Percentiles rank a stretch among this genome's conserved stretches.
Conservation (phyloP, 2,329 filamentous ascomycete genomes). For the Penicillium sp. region DNA sequence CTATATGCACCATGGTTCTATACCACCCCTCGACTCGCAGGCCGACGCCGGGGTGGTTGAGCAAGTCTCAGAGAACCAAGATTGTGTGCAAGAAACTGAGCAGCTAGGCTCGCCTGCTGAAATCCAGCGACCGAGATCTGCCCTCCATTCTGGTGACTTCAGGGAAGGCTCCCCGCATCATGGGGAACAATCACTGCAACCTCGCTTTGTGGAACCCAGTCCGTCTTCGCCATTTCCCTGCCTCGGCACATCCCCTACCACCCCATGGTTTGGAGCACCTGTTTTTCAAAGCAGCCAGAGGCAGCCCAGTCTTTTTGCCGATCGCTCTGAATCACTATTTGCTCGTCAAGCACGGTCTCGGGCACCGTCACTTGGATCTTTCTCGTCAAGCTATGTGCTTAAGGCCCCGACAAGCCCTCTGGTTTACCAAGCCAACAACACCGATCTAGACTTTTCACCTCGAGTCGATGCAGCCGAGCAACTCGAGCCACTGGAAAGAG, state of each 20-base stretch:
- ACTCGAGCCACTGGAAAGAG: constrained; percentile 48
- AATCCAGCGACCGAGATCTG: constrained; percentile 81
- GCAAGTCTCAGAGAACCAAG: constrained; percentile 17
- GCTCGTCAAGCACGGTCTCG: constrained; percentile 39
- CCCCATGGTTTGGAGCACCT: constrained; percentile 55
- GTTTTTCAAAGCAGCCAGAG: constrained; percentile 25
- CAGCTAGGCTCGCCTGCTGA: constrained; percentile 59
- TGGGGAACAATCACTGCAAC: constrained; percentile 26
- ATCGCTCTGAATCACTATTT: constrained; percentile 17
- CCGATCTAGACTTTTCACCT: constrained; percentile 68
- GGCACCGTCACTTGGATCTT: constrained; percentile 67
- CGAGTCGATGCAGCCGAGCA: constrained; percentile 57
- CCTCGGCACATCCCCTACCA: constrained; percentile 55
- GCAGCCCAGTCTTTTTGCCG: constrained; percentile 19
- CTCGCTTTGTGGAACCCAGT: constrained; percentile 23
- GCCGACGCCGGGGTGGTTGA: constrained; percentile 15
- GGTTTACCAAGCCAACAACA: constrained; percentile 83
- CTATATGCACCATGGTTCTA: constrained; percentile 30
- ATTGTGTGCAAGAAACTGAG: constrained; percentile 43
- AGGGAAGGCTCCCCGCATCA: constrained; percentile 45
- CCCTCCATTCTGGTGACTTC: constrained; percentile 65
- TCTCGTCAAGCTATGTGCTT: constrained; percentile 78
- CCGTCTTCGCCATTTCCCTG: constrained; percentile 17
- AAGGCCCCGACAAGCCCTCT: constrained; percentile 90
- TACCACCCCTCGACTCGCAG: constrained; percentile 19